These are phyloP conservation scores for Mucor velutinosus DNA, from an alignment of 371 early-diverging fungal genomes.

Conservation along the genomic window DNA sequence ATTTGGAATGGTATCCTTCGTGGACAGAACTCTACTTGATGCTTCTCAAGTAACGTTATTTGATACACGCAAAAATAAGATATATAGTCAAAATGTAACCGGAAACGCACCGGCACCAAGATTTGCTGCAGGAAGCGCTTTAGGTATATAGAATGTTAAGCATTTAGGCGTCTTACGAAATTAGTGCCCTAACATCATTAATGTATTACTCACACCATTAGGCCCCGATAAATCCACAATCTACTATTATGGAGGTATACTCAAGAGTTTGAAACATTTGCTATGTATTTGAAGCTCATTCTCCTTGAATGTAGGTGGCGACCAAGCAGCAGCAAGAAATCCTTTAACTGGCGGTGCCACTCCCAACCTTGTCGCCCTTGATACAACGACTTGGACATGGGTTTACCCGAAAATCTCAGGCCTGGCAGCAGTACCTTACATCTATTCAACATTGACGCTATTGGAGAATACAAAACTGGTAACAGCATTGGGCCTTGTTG, in stretches of 20 bases:
- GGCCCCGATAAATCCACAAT: slow-evolving; percentile 15
- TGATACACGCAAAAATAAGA: not conserved
- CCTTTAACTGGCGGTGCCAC: too few species aligned
- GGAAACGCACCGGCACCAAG: not conserved
- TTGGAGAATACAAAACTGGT: not conserved
- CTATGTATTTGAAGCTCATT: not conserved
- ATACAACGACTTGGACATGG: not conserved
- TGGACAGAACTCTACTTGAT: not conserved
- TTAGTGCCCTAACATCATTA: not conserved
- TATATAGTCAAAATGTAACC: not conserved
- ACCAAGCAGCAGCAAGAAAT: too few species aligned
- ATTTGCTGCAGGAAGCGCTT: not conserved
- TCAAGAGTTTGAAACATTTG: not conserved
- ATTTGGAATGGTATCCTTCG: not conserved
- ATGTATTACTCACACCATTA: not conserved
- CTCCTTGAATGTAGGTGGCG: not conserved
- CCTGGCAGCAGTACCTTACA: not conserved
- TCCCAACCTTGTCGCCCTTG: not conserved
- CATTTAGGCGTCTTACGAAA: too few species aligned
- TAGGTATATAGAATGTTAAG: slow-evolving; percentile 4
- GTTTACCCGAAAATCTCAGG: not conserved
- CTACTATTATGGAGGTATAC: slow-evolving; percentile 19
- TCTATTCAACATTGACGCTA: not conserved
- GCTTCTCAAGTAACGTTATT: not conserved
- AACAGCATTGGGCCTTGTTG: not conserved